These are phyloP conservation scores for Fusarium continuum DNA, from an alignment of 2,329 filamentous ascomycete species.

Conservation along the genomic window DNA sequence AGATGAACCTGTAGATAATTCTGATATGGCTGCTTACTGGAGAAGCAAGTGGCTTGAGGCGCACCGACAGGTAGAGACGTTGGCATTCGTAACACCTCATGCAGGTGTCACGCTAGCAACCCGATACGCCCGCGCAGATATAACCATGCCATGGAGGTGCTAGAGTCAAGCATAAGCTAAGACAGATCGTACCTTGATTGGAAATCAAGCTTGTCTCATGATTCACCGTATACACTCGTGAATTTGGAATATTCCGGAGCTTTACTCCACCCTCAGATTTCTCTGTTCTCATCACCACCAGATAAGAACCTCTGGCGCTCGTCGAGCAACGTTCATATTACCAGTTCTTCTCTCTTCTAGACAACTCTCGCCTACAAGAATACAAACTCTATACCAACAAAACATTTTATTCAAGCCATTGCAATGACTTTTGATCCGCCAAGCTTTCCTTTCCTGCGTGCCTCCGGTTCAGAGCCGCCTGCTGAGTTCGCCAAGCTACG, in stretches of 20 bases:
- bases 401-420: neutral
- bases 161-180: neutral
- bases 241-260: neutral
- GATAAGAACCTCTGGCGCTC: neutral
- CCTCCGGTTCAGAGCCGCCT: slow-evolving; percentile 49
- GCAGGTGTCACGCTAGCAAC: neutral
- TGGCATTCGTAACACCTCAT: slow-evolving; percentile 1
- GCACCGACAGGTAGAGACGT: neutral
- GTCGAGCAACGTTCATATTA: neutral
- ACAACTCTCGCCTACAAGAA: neutral
- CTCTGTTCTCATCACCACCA: neutral
- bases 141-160: neutral
- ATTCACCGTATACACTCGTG: neutral
- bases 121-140: neutral
- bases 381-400: neutral
- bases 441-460: slow-evolving; percentile 33
- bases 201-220: slow-evolving; percentile 18
- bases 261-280: neutral
- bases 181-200: slow-evolving; percentile 4
- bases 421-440: slow-evolving; percentile 11
- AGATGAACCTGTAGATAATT: no score
- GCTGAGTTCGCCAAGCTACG: slow-evolving; percentile 56
- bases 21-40: neutral
- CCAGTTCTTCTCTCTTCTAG: neutral
- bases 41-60: neutral